phyloP scores from a whole-genome alignment of 164 flowering plant genomes.

The Cinnamomum micranthum region DNA sequence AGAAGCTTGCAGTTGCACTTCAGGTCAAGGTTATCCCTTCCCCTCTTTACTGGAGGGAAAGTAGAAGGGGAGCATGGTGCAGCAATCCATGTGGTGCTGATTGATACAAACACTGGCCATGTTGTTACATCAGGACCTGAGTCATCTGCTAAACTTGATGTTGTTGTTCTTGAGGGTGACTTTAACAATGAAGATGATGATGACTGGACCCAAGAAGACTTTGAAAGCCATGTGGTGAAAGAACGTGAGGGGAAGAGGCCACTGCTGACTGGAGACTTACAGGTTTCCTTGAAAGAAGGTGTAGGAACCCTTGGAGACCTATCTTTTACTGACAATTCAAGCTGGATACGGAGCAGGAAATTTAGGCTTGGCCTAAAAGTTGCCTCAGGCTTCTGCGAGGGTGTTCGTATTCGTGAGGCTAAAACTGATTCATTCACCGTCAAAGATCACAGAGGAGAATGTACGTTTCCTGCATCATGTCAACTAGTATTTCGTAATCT shows the following conservation, averaged over 20 bases:
- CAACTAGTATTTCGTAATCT: background rate
- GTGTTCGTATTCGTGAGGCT: constrained; percentile 80
- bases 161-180: constrained; percentile 97
- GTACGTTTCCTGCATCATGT: constrained; percentile 35
- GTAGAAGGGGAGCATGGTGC: constrained; percentile 98
- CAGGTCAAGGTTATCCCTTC: constrained; percentile 69
- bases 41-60: constrained; percentile 92
- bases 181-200: constrained; percentile 86
- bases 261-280: constrained; percentile 82
- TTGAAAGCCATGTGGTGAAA: constrained; percentile 85
- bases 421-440: constrained; percentile 94
- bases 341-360: constrained; percentile 96
- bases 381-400: constrained; percentile 68
- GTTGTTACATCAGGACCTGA: constrained; percentile 78
- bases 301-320: constrained; percentile 91
- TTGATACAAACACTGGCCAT: constrained; percentile 65
- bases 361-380: constrained; percentile 90
- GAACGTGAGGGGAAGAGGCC: constrained; percentile 98
- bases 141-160: constrained; percentile 67
- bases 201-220: constrained; percentile 77
- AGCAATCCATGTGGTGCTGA: constrained; percentile 70
- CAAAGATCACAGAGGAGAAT: constrained; percentile 97
- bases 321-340: constrained; percentile 93
- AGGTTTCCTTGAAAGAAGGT: constrained; percentile 80
- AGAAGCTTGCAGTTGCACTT: constrained; percentile 81